These are phyloP conservation scores for Fomitopsis pulvina DNA, from an alignment of 768 basidiomycete genomes.

Conservation along the genomic window DNA sequence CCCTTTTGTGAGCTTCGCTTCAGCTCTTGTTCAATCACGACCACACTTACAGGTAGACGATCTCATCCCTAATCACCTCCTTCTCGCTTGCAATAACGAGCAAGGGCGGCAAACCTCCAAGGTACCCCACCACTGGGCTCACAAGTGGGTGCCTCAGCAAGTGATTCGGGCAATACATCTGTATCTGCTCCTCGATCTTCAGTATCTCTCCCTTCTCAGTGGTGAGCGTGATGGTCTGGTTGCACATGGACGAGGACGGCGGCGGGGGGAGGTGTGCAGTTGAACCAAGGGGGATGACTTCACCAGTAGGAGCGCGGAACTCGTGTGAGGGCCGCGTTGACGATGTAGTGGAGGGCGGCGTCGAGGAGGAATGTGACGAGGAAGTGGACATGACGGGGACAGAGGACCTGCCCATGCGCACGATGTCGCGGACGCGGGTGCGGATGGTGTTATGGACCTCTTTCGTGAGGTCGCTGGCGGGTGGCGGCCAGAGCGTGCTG, in stretches of 20 bases:
- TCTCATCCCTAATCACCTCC: slow-evolving; percentile 90
- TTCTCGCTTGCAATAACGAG: slow-evolving; percentile 81
- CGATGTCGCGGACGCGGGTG: slow-evolving; percentile 50
- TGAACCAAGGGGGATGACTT: slow-evolving; percentile 41
- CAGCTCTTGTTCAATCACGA: neutral
- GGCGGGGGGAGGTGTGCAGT: slow-evolving; percentile 37
- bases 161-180: slow-evolving; percentile 80
- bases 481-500: slow-evolving; percentile 74
- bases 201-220: slow-evolving; percentile 46
- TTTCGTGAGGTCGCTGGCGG: slow-evolving; percentile 51
- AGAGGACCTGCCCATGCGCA: slow-evolving; percentile 22
- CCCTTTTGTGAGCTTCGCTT: neutral
- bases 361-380: neutral
- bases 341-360: neutral
- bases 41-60: slow-evolving; percentile 67
- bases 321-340: slow-evolving; percentile 6
- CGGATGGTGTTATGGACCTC: slow-evolving; percentile 54
- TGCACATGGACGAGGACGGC: slow-evolving; percentile 21
- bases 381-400: neutral
- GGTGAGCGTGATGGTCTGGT: slow-evolving; percentile 40
- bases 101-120: slow-evolving; percentile 88
- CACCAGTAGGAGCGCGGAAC: slow-evolving; percentile 17
- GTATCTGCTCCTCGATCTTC: slow-evolving; percentile 63
- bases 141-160: slow-evolving; percentile 75
- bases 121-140: slow-evolving; percentile 71